Evolutionary conservation across 2,329 filamentous ascomycete species (phyloP).

Genomic region (Atkinsonella texensis): DNA sequence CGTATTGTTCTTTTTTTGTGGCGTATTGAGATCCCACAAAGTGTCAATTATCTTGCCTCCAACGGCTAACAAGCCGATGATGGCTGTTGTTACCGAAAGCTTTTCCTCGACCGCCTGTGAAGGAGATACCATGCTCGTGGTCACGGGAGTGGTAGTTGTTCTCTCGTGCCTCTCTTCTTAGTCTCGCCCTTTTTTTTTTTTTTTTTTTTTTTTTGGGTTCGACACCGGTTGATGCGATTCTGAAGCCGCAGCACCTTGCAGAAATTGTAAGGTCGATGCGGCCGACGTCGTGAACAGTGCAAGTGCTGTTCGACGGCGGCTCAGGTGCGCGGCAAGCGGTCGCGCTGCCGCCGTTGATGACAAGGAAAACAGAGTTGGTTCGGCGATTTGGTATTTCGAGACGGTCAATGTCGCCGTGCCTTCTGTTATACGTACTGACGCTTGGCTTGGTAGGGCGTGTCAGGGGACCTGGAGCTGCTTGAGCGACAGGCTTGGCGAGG

Average conservation of each 20-base stretch:
- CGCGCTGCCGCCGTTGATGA: background rate
- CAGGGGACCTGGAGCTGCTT: background rate
- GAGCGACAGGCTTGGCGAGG: constrained; percentile 1
- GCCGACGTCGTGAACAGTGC: background rate
- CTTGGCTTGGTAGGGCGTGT: background rate
- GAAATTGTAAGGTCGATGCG: background rate
- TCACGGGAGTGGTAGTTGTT: background rate
- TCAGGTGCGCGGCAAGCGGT: background rate
- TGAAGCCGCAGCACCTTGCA: background rate
- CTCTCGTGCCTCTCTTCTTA: background rate
- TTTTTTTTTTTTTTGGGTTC: too few relatives aligned
- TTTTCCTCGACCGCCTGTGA: constrained; percentile 11
- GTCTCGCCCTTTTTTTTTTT: too few relatives aligned
- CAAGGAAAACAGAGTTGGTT: background rate
- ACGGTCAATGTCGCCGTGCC: background rate
- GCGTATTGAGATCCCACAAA: constrained; percentile 22
- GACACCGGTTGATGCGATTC: background rate
- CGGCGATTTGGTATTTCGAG: background rate
- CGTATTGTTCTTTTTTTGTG: constrained; percentile 15
- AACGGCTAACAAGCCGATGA: constrained; percentile 24
- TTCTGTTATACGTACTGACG: background rate
- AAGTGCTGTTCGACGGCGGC: background rate
- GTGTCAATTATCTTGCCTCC: constrained; percentile 22
- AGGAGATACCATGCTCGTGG: constrained; percentile 1
- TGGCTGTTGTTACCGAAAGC: constrained; percentile 24